A percentile compares a stretch with the other conserved stretches of the same genome.
Evolutionary conservation across 2,329 filamentous ascomycete genomes (phyloP).

Genomic region (Pseudocercospora fijiensis): DNA sequence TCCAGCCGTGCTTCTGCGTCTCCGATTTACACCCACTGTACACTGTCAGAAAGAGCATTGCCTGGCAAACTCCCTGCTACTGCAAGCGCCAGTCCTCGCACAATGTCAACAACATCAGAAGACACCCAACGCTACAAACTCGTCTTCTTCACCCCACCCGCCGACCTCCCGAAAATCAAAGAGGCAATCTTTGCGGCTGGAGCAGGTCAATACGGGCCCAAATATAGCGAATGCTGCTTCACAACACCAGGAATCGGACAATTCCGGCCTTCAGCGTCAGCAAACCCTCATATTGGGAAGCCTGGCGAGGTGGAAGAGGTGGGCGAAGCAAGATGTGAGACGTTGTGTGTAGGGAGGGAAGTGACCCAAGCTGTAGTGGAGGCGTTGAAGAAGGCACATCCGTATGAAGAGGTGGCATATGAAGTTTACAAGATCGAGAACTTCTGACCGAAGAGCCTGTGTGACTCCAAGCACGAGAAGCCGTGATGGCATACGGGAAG

Average conservation of each 20-base stretch:
- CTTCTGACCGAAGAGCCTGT: not conserved
- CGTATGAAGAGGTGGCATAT: slow-evolving; percentile 15
- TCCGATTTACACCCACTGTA: too few species aligned
- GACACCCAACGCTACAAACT: slow-evolving; percentile 42
- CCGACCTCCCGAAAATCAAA: slow-evolving; percentile 43
- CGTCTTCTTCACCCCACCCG: slow-evolving; percentile 46
- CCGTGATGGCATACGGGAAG: not conserved
- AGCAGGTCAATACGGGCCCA: slow-evolving; percentile 40
- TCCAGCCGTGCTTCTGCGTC: not conserved
- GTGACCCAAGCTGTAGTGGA: slow-evolving; percentile 57
- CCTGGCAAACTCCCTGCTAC: not conserved
- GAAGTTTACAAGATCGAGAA: slow-evolving; percentile 11
- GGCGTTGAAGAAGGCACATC: slow-evolving; percentile 56
- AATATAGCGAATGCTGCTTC: slow-evolving; percentile 48
- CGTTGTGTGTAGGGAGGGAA: slow-evolving; percentile 60
- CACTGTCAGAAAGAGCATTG: too few species aligned
- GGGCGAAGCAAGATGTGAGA: slow-evolving; percentile 63
- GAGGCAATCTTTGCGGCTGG: slow-evolving; percentile 48
- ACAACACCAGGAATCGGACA: slow-evolving; percentile 58
- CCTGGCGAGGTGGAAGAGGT: slow-evolving; percentile 59
- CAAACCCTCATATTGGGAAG: slow-evolving; percentile 63
- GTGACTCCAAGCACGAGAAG: not conserved
- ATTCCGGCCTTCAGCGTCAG: slow-evolving; percentile 61
- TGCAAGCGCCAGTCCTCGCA: not conserved
- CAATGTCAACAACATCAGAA: not conserved